A percentile compares a stretch with the other conserved stretches of the same genome.
phyloP scores from a whole-genome alignment of 805 yeast genomes.

The Candida pini region DNA sequence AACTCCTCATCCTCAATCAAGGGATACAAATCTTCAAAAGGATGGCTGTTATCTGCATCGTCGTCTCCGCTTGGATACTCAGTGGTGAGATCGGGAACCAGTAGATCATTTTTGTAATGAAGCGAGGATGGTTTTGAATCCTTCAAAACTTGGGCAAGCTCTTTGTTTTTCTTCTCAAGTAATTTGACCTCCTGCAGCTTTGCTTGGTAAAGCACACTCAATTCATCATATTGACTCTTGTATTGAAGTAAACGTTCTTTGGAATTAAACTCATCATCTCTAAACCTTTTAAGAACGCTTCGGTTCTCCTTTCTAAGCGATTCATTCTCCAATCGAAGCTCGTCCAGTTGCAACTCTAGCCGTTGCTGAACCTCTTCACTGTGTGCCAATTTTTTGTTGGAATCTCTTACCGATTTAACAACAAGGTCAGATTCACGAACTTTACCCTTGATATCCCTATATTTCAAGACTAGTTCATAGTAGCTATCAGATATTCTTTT shows the following conservation, averaged over 20 bases:
- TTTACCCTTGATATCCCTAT: slow-evolving; percentile 7
- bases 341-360: slow-evolving; percentile 3
- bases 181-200: slow-evolving; percentile 8
- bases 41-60: no score
- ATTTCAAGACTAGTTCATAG: slow-evolving; percentile 17
- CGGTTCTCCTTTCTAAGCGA: slow-evolving; percentile 3
- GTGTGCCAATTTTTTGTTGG: not conserved
- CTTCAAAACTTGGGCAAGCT: no score
- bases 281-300: no score
- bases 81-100: no score
- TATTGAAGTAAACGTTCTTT: slow-evolving; percentile 9
- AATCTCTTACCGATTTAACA: not conserved
- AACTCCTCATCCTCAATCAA: no score
- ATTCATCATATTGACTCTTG: slow-evolving; percentile 15
- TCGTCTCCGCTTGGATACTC: no score
- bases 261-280: slow-evolving; percentile 1
- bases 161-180: not conserved
- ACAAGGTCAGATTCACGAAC: not conserved
- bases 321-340: slow-evolving; percentile 7
- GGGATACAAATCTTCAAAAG: no score
- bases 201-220: slow-evolving; percentile 6
- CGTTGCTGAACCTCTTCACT: not conserved
- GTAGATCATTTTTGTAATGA: no score
- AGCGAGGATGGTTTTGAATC: no score
- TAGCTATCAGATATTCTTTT: slow-evolving; percentile 22